Base-by-base conservation (phyloP, 1,139 yeast genomes). In the Kodamaea alishanica region DNA sequence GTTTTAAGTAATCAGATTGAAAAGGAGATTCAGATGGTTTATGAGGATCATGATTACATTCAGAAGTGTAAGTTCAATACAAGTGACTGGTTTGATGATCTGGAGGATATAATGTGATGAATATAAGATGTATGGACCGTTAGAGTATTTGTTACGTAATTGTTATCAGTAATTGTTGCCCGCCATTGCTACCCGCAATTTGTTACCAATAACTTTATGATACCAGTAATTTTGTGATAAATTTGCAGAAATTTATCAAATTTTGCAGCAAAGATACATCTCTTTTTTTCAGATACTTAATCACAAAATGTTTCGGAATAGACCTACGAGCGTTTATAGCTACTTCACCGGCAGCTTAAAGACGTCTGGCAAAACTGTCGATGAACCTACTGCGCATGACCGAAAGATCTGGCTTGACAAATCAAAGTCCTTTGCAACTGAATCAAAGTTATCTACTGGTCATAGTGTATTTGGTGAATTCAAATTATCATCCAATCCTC, bases 1-100 rank as follows among this genome's bases (percentile, higher is more conserved):
- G 38, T 33, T 25, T 45, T 62, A 30, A 50, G 48, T 6, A 39
- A 47, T 6, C 43, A 41, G 6, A 42, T 54, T 11, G 63, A 61
- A 26, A 39, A 37, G 4, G 32, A 29, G 8, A 33, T 45, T 24
- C 43, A 34, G 23, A 57, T 53, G 36, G 43, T 66, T 1, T 65
- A 65, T 46, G 55, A 54, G 28, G 49, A 44, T 22, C 32, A 28
- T 6, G 28, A 35, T 27, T 46, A 45, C 32, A 15, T 23, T 3
- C 15, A 32, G 11, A 24, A 23, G 20, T 41, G 41, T 22, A 31
- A 15, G 20, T 15, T 15, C 20, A 15, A 15, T 15, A 15, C 20
- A 15, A 15, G 20, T 3, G 20, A 15, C 5, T 35, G 34, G 38
- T 24, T 24, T 23, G 34, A 23, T 3, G 22, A 25, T 9, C 11